Conservation (phyloP, 2,329 filamentous ascomycete genomes). For the Colletotrichum sp. region DNA sequence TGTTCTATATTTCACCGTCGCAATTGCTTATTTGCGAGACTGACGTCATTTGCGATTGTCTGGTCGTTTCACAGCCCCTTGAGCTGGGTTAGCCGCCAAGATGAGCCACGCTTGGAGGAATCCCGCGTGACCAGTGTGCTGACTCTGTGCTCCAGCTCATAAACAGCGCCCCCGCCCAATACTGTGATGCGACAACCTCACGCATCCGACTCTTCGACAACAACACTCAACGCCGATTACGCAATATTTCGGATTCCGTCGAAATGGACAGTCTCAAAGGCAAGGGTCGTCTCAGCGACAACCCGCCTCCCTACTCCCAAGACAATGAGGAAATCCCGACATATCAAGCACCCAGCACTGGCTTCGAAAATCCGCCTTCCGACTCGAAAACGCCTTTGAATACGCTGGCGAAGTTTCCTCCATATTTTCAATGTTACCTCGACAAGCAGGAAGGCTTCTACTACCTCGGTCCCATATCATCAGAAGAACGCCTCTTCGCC, state of each 20-base stretch:
- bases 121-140: not conserved
- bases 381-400: not conserved
- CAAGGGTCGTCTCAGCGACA: not conserved
- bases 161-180: not conserved
- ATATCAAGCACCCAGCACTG: not conserved
- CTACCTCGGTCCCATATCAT: not conserved
- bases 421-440: not conserved
- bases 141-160: not conserved
- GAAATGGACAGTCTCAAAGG: not conserved
- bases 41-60: not conserved
- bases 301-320: not conserved
- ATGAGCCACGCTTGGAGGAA: not conserved
- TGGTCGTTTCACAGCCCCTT: not conserved
- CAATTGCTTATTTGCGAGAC: not conserved
- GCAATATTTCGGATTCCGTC: not conserved
- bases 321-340: not conserved
- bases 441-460: not conserved
- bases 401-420: not conserved
- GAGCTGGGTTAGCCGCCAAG: not conserved
- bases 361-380: not conserved
- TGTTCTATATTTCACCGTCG: not conserved
- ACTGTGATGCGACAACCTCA: not conserved
- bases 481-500: not conserved
- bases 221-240: rapidly evolving
- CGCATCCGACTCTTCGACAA: not conserved